These are phyloP conservation scores for Lasiosphaeris hirsuta DNA, from an alignment of 495 filamentous ascomycete species.

Conservation along the genomic window DNA sequence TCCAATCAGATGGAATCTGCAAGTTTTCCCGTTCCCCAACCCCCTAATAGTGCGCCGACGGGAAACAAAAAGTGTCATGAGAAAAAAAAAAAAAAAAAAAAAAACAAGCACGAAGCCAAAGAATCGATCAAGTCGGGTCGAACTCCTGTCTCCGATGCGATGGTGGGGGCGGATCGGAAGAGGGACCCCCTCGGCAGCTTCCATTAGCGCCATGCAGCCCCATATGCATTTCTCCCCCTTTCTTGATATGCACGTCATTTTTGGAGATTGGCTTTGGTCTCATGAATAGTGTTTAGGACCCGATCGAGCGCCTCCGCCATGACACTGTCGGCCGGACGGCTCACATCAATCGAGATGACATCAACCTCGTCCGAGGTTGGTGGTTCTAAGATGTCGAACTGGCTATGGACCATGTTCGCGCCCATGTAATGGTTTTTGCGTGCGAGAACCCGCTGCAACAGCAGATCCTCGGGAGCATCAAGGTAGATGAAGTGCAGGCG, in stretches of 20 bases:
- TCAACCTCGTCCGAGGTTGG: constrained; percentile 77
- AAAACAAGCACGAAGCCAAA: too few relatives aligned
- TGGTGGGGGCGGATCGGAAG: too few relatives aligned
- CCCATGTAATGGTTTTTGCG: constrained; percentile 95
- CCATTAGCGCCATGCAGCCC: constrained; percentile 7
- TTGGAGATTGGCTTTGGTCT: constrained; percentile 9
- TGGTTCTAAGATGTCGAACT: constrained; percentile 80
- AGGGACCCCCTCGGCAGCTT: too few relatives aligned
- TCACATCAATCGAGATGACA: constrained; percentile 79
- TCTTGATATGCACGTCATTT: constrained; percentile 16
- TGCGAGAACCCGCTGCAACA: constrained; percentile 68
- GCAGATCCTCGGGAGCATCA: constrained; percentile 65
- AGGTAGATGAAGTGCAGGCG: constrained; percentile 93
- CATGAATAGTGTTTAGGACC: constrained; percentile 41
- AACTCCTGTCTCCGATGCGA: too few relatives aligned
- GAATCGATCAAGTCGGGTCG: too few relatives aligned
- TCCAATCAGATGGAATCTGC: too few relatives aligned
- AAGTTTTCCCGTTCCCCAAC: too few relatives aligned
- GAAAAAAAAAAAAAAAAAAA: too few relatives aligned
- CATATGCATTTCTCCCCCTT: not conserved
- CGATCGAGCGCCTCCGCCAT: constrained; percentile 59
- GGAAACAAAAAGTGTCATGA: too few relatives aligned
- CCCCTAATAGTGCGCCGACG: too few relatives aligned
- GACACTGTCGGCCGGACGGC: constrained; percentile 60
- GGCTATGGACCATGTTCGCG: constrained; percentile 92